Percentiles rank a stretch among this genome's conserved stretches.
Evolutionary conservation across 306 rosid genomes (phyloP).

Genomic region (Canavalia ensiformis): DNA sequence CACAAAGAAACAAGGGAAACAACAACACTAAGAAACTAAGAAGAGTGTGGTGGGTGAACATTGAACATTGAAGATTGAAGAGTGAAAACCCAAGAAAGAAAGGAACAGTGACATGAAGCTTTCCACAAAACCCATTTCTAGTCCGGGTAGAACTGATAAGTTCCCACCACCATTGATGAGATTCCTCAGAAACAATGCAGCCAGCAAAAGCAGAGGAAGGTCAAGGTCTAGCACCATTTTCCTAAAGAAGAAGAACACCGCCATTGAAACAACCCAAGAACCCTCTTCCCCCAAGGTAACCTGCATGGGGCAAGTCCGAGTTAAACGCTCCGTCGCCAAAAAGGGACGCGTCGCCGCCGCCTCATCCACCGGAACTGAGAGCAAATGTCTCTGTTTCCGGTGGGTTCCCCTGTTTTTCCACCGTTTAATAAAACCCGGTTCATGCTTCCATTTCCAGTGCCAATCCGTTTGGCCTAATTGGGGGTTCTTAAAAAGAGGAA

Average conservation of each 20-base stretch:
- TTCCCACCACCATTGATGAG: conserved; percentile 95
- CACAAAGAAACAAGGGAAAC: conserved; percentile 3
- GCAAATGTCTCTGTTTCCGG: conserved; percentile 40
- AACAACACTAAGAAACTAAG: background rate
- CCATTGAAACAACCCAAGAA: conserved; percentile 84
- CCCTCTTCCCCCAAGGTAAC: conserved; percentile 96
- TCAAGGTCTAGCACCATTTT: conserved; percentile 77
- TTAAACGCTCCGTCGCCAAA: conserved; percentile 44
- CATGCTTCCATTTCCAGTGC: conserved; percentile 10
- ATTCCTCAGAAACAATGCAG: conserved; percentile 74
- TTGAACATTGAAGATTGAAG: no score
- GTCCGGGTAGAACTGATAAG: conserved; percentile 87
- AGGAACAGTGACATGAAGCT: conserved; percentile 58
- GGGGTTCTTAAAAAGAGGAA: conserved; percentile 56
- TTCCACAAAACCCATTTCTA: conserved; percentile 71
- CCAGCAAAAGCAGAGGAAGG: conserved; percentile 82
- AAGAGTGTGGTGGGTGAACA: background rate
- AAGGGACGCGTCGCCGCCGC: background rate
- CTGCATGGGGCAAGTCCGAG: conserved; percentile 94
- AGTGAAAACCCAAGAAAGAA: no score
- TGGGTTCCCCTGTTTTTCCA: conserved; percentile 64
- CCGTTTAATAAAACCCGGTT: conserved; percentile 48
- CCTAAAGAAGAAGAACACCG: conserved; percentile 65
- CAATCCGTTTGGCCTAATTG: conserved; percentile 56
- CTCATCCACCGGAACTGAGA: background rate